Evolutionary conservation across 2,329 filamentous ascomycete genomes (phyloP), one percentile per base, ranked within the genome.

Genomic region (Hypoxylon sp.): DNA sequence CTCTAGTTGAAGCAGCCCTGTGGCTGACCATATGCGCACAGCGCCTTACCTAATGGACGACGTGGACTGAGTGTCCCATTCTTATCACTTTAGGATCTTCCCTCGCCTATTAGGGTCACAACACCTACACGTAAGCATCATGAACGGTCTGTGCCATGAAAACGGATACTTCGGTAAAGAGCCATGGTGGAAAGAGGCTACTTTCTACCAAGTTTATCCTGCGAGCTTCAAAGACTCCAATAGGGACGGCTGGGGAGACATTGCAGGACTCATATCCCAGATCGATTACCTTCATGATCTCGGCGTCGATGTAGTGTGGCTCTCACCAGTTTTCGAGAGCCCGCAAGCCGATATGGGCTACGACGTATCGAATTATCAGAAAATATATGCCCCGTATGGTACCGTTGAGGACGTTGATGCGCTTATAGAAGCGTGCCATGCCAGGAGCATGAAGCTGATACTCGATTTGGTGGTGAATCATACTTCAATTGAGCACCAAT

Each of bases 381-480:
- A 81, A 39, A 89, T 93, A 29, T 85, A 91, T 65, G 81, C 85
- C 0, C 84, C 85, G 1, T 93, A 91, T 67, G 91, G 91, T 4
- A 89, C 87, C 0, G 79, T 92, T 11, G 80, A 83, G 45, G 90
- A 93, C 74, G 86, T 92, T 25, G 88, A 92, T 52, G 77, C 78
- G 0, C 75, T 93, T 29, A 86, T 91, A n/a, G 66, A 81, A 19
- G 85, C 85, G 9, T 85, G 86, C 37, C 88, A 92, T 64, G 69
- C 79, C 3, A 80, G 87, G 2, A 85, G 82, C 0, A 88, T 93
- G 81, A 90, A 88, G 73, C 79, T 93, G 7, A 85, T 93, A 8
- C 85, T 93, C 69, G 90, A 93, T 69, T 79, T 93, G 6, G 91
- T 93, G 0, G 86, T 92, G 16, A 93, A 93, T 61, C 91, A 93